Conservation (phyloP, 2,329 filamentous ascomycete species). For the Mollisiaceae sp. region DNA sequence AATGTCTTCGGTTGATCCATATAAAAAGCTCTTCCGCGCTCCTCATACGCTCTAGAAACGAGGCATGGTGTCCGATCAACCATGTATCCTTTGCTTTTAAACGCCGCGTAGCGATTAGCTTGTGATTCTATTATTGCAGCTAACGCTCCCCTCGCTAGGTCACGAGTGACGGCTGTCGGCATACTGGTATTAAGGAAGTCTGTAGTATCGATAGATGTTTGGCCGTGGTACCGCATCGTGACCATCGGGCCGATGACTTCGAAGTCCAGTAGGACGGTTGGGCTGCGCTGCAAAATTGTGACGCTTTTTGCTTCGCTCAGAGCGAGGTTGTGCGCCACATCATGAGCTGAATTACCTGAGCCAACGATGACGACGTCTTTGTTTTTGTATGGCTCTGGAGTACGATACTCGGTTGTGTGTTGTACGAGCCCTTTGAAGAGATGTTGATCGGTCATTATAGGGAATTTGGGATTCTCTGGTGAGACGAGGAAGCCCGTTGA, state of each 20-base stretch:
- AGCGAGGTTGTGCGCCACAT: neutral
- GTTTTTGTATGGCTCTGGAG: neutral
- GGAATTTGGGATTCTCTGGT: neutral
- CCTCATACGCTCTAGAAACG: neutral
- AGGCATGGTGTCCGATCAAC: neutral
- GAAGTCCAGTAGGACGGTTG: neutral
- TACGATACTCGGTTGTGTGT: neutral
- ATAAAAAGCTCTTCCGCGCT: neutral
- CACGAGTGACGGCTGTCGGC: neutral
- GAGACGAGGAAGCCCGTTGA: constrained; percentile 1
- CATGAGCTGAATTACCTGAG: constrained; percentile 5
- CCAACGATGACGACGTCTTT: constrained; percentile 5
- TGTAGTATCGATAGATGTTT: neutral
- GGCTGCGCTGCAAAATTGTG: neutral
- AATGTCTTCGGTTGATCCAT: neutral
- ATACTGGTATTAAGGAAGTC: neutral
- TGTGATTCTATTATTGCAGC: neutral
- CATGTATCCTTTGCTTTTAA: neutral
- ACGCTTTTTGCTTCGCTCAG: constrained; percentile 1
- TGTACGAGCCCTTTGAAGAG: neutral
- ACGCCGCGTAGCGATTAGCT: neutral
- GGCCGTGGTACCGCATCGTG: neutral
- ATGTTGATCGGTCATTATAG: neutral
- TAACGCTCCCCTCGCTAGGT: neutral
- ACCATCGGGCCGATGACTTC: constrained; percentile 3